Conservation (phyloP, 169 alveolate species). For the Plasmodium adleri region DNA sequence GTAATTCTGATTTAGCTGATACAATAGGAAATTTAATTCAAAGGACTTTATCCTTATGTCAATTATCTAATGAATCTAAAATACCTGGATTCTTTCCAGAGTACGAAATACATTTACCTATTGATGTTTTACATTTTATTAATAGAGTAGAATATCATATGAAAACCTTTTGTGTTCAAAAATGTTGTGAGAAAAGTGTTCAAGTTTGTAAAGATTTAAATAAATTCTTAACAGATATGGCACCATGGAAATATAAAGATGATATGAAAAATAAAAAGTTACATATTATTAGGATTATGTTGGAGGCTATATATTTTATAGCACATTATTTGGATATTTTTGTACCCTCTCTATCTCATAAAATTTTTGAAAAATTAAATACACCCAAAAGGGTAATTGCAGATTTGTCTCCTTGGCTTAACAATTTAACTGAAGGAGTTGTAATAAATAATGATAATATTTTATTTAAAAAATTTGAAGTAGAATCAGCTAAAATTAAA, state of each 20-base stretch:
- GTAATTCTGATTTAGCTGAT: constrained; percentile 89
- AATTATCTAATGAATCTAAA: constrained; percentile 83
- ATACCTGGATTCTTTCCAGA: constrained; percentile 80
- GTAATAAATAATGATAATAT: constrained; percentile 41
- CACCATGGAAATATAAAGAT: constrained; percentile 90
- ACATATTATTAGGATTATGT: constrained; percentile 87
- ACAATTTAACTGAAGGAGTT: constrained; percentile 78
- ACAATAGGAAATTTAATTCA: constrained; percentile 90
- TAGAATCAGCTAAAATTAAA: constrained; percentile 33
- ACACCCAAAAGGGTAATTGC: constrained; percentile 80
- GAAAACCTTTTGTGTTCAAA: constrained; percentile 78
- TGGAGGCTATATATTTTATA: constrained; percentile 91
- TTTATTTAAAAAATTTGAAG: constrained; percentile 69
- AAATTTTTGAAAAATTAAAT: constrained; percentile 85
- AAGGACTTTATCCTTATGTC: constrained; percentile 83
- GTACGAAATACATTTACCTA: constrained; percentile 82
- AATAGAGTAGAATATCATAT: constrained; percentile 76
- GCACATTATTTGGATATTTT: constrained; percentile 91
- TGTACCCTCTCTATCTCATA: constrained; percentile 88
- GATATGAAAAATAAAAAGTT: constrained; percentile 77
- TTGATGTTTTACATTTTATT: constrained; percentile 81
- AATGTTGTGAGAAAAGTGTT: constrained; percentile 84
- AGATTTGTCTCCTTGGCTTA: constrained; percentile 77
- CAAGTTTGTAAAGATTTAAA: constrained; percentile 87
- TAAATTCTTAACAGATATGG: constrained; percentile 89